Base-by-base conservation (phyloP, 495 filamentous ascomycete genomes). In the Penicillium malachiteum region DNA sequence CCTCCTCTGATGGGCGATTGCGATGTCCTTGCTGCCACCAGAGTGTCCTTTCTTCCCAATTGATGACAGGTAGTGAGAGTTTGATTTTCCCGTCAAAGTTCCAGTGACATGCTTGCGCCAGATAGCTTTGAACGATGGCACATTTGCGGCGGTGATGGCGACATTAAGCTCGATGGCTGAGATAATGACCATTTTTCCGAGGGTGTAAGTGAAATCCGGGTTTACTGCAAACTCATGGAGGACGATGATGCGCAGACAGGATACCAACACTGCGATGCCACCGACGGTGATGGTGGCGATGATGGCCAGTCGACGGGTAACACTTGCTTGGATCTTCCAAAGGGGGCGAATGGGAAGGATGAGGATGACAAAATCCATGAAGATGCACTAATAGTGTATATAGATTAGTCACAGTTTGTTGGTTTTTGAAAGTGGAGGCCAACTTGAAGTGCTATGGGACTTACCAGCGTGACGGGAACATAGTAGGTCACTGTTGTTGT, bases 171-270 rank as follows among this genome's bases (percentile, higher is more conserved):
- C 43, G 43, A 45, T 9, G 16, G 43, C 43, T 1, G 43, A 45
- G 26, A 45, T 30, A 31, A 45, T 45, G 43, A 45, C 43, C 43
- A 45, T 45, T 21, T 30, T n/a, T 14, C 43, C 43, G 43, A 45
- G 16, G 18, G 26, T 26, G 21, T 21, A 45, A 12, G 43, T 45
- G 11, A 45, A 45, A 7, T 45, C 43, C 17, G 17, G 43, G 26
- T 30, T 21, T 1, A 21, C 43, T 45, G 43, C 17, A 18, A 45
- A 45, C 43, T 45, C 8, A 18, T 45, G 43, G 26, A 45, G 43
- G 26, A 45, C 16, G 26, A 45, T 45, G 7, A 30, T 26, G 43
- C 43, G 43, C 1, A 45, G 26, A 7, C 17, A 45, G 26, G 16
- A 45, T 7, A 21, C 17, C 0, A 45, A 13, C 8, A 45, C 43